phyloP scores from a whole-genome alignment of 2,329 filamentous ascomycete species.

The Blastomyces parvus region DNA sequence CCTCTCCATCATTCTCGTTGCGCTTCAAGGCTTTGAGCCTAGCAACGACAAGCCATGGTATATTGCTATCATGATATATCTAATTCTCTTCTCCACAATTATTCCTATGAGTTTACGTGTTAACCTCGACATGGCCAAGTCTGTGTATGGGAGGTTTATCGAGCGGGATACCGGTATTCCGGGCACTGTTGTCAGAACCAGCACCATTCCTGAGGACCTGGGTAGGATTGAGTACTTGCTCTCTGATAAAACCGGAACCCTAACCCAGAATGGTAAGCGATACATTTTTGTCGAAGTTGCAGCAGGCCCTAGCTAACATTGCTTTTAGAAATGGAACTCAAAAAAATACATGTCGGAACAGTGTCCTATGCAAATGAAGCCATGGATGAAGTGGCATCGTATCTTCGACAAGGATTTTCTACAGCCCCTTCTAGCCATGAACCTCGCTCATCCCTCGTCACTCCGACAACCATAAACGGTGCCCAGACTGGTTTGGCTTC shows the following conservation, averaged over 20 bases:
- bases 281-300: conserved; percentile 10
- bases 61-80: conserved; percentile 92
- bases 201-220: conserved; percentile 93
- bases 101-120: conserved; percentile 94
- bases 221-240: conserved; percentile 92
- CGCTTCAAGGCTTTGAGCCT: conserved; percentile 66
- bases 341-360: conserved; percentile 95
- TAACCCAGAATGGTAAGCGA: conserved; percentile 70
- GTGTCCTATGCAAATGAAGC: conserved; percentile 97
- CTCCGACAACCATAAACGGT: conserved; percentile 62
- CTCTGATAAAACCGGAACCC: conserved; percentile 94
- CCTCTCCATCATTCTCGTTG: conserved; percentile 79
- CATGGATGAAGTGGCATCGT: conserved; percentile 90
- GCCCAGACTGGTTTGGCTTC: conserved; percentile 48
- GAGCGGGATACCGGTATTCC: conserved; percentile 83
- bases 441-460: conserved; percentile 52
- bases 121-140: conserved; percentile 95
- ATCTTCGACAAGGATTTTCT: conserved; percentile 75
- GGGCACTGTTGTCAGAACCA: conserved; percentile 86
- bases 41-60: conserved; percentile 61
- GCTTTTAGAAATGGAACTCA: conserved; percentile 78
- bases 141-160: conserved; percentile 91
- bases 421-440: conserved; percentile 36
- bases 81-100: conserved; percentile 98
- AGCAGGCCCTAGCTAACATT: conserved; percentile 19